Evolutionary conservation across 257 asterid species (phyloP).

Genomic region (Solanum raphanifolium): DNA sequence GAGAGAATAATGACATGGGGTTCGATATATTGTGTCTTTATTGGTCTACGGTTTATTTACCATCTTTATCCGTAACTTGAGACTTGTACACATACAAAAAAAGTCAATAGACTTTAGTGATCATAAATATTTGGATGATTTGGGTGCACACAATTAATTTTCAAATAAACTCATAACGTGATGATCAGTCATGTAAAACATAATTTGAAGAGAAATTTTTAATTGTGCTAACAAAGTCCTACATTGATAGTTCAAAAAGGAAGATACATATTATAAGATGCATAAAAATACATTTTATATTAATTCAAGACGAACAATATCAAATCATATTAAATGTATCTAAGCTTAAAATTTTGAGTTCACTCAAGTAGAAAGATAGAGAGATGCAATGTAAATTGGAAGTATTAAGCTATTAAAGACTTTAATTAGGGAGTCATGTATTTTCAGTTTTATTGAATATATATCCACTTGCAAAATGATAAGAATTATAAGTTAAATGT

Average conservation of each 20-base stretch:
- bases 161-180: background rate
- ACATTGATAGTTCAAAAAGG: too few relatives aligned
- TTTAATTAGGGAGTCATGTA: background rate
- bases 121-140: background rate
- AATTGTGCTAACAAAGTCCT: too few relatives aligned
- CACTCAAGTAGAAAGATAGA: background rate
- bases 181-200: too few relatives aligned
- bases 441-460: background rate
- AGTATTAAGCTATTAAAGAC: background rate
- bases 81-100: background rate
- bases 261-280: too few relatives aligned
- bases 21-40: background rate
- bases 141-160: background rate
- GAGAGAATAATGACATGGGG: too few relatives aligned
- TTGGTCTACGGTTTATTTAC: fast-evolving
- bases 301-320: background rate
- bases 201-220: too few relatives aligned
- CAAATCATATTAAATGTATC: too few relatives aligned
- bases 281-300: too few relatives aligned
- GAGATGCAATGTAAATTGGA: background rate
- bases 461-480: background rate
- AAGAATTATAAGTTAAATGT: background rate
- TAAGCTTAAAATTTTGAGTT: background rate
- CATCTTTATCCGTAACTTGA: background rate
- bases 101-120: background rate